Base-by-base conservation (phyloP, 352 stramenopile genomes). In the Phytophthora citricola region DNA sequence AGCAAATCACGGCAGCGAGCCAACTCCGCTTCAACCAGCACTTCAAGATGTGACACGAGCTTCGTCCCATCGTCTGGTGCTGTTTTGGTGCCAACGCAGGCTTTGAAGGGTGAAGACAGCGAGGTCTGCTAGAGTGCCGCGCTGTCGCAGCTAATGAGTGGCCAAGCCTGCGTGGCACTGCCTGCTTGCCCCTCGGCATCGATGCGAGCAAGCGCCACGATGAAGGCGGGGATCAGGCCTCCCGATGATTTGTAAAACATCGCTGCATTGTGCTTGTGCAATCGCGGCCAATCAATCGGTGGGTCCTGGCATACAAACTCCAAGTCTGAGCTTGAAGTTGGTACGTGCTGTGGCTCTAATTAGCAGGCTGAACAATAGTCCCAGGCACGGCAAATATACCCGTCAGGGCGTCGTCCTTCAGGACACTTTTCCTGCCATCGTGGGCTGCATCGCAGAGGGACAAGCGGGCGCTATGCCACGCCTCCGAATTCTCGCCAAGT, bases 281-380 rank as follows among this genome's bases (percentile, higher is more conserved):
- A 57, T 68, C 60, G 52, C 45, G 5, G 54, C 62, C 54, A 64
- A 44, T 65, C 54, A 32, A 20, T 20, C 17, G 17, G 17, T 20
- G 17, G 17, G 4, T 11, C n/a, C 11, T 11, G 20, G 39, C 34
- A 66, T 70, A 70, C 62, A 70, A 70, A 70, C 55, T 49, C 47
- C 39, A 55, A 66, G 62, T 65, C 24, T 31, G 14, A 70, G 62
- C 39, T 66, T 70, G 62, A 70, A 70, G 62, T 70, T 20, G 61
- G 10, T 11, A 11, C 17, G 51, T 31, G 32, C 17, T 44, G 22
- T 10, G 20, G 12, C 48, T 39, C 41, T 36, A 57, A 47, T 69
- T 69, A 63, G 45, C 61, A 1, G 22, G 17, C 24, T 50, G 56
- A 55, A 31, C 31, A 46, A 57, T 49, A 56, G 26, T 8, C 15